phyloP scores from a whole-genome alignment of 1,284 basidiomycete species.

The Fistulina hepatica region DNA sequence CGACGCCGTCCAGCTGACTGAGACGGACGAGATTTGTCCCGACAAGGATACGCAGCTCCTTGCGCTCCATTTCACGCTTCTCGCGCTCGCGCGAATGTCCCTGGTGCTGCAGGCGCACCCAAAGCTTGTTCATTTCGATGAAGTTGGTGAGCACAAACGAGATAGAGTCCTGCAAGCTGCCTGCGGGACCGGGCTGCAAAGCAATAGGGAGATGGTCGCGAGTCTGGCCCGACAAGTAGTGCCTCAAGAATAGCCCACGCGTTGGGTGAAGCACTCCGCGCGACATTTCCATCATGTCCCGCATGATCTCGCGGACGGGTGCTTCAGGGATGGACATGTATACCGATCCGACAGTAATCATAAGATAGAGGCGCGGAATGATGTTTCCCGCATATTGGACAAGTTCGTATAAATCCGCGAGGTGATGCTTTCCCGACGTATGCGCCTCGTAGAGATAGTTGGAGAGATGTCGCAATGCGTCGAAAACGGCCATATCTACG shows the following conservation, averaged over 20 bases:
- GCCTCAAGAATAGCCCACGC: conserved; percentile 83
- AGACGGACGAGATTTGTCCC: conserved; percentile 92
- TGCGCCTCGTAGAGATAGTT: conserved; percentile 94
- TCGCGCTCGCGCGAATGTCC: conserved; percentile 92
- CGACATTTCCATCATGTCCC: conserved; percentile 99
- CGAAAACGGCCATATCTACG: conserved; percentile 92
- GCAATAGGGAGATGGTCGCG: conserved; percentile 89
- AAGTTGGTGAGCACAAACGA: conserved; percentile 93
- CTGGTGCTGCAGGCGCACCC: conserved; percentile 93
- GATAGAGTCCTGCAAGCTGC: conserved; percentile 88
- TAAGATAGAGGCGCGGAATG: conserved; percentile 88
- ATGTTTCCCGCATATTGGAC: conserved; percentile 96
- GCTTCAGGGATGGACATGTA: conserved; percentile 96
- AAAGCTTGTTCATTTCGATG: conserved; percentile 98
- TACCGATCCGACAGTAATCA: conserved; percentile 96
- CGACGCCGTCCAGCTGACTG: conserved; percentile 88
- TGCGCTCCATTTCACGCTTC: conserved; percentile 88
- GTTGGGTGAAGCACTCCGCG: conserved; percentile 90
- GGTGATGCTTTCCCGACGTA: conserved; percentile 77
- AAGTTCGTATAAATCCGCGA: conserved; percentile 94
- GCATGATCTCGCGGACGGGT: conserved; percentile 96
- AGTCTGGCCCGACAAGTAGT: conserved; percentile 93
- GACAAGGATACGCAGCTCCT: conserved; percentile 86
- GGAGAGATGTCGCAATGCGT: conserved; percentile 84
- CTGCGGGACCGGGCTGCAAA: conserved; percentile 62